Evolutionary conservation across 352 stramenopile species (phyloP), one percentile per base, ranked within the genome.

Genomic region (Pythium vanterpoolii): DNA sequence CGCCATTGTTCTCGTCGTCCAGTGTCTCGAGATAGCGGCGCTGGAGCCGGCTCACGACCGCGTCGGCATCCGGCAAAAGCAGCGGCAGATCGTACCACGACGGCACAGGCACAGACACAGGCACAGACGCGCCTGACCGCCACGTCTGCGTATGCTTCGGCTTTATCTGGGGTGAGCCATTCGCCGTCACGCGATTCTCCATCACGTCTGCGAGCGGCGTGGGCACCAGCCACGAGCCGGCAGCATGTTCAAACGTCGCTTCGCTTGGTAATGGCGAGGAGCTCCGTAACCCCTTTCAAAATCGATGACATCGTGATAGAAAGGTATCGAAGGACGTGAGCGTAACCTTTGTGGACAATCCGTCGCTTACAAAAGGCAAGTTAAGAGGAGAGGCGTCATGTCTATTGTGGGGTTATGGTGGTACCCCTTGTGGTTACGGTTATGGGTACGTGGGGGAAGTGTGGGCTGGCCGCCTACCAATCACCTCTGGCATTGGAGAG

Each of bases 1-100:
- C 4, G 34, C 31, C 31, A 36, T n/a, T n/a, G n/a, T n/a, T n/a
- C 16, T 42, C 27, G 9, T 10, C 33, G 4, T 33, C 19, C 24
- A 60, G 18, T 6, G 49, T 59, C 45, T 66, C 56, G 18, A 71
- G 53, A 34, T 56, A 62, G 34, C 51, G 67, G 40, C 70, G 70
- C 53, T 86, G 79, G 26, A 88, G 72, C 24, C 67, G 69, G 1
- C 63, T 71, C 3, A 67, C 66, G 1, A 79, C 67, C 3, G 66
- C 45, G 49, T 88, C 63, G 4, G 50, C 5, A 43, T 84, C 74
- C 0, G 79, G 73, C 24, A 87, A 50, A 31, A 88, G 50, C 58
- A 90, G 56, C 3, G 81, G 77, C 27, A 90, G 67, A 38, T 90
- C 78, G 64, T 87, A 87, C 78, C 77, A 89, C 39, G 64, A 75